Percentiles rank a stretch among this genome's conserved stretches.
phyloP scores from a whole-genome alignment of 1,284 basidiomycete genomes.

The Macrocystidia cucumis region DNA sequence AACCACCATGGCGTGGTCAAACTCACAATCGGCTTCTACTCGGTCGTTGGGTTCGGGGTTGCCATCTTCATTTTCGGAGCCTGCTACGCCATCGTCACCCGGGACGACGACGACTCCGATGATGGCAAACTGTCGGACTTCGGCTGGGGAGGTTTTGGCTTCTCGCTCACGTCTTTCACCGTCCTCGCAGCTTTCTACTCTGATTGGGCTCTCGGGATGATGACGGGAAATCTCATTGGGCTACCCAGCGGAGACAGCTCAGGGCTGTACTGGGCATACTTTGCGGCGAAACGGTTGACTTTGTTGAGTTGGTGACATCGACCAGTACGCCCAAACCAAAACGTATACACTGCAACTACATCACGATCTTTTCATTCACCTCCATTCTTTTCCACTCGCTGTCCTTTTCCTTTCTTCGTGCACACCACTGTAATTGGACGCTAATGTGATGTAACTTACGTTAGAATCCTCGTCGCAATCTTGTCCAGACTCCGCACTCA shows the following conservation, averaged over 20 bases:
- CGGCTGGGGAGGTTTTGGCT: background rate
- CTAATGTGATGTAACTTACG: too few relatives aligned
- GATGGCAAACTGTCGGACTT: background rate
- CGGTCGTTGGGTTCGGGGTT: slow-evolving; percentile 2
- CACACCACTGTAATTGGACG: too few relatives aligned
- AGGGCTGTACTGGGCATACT: slow-evolving; percentile 11
- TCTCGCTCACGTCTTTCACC: slow-evolving; percentile 7
- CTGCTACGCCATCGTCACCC: background rate
- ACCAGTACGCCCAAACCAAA: background rate
- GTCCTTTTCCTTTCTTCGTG: too few relatives aligned
- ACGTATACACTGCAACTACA: too few relatives aligned
- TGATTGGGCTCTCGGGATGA: slow-evolving; percentile 12
- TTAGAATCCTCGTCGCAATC: too few relatives aligned
- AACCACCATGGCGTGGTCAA: slow-evolving; percentile 2
- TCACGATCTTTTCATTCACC: too few relatives aligned
- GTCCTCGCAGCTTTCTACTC: slow-evolving; percentile 11
- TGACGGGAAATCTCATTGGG: slow-evolving; percentile 10
- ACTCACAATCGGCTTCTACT: slow-evolving; percentile 2
- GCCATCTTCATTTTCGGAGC: background rate
- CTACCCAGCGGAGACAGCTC: slow-evolving; percentile 9
- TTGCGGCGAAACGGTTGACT: slow-evolving; percentile 9
- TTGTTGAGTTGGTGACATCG: slow-evolving; percentile 8
- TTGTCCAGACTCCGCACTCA: too few relatives aligned
- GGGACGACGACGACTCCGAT: background rate
- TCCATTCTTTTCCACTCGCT: too few relatives aligned